A percentile compares a stretch with the other conserved stretches of the same genome.
phyloP scores from a whole-genome alignment of 2,329 filamentous ascomycete genomes.

The Ceratocystis colombiana region DNA sequence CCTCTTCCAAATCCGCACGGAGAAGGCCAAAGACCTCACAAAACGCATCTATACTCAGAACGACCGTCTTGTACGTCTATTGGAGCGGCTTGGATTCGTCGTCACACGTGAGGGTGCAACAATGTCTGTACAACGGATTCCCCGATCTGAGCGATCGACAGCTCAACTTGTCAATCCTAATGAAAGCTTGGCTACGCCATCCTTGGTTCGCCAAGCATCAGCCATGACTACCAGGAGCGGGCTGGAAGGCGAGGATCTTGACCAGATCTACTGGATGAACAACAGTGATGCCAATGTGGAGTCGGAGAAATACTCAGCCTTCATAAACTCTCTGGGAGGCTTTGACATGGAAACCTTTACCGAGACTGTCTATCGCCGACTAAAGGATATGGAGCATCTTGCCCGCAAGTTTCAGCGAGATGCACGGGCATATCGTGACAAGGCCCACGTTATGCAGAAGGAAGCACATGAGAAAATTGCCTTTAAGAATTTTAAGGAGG shows the following conservation, averaged over 20 bases:
- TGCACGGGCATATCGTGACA: slow-evolving; percentile 74
- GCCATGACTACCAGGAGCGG: slow-evolving; percentile 45
- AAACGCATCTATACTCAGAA: slow-evolving; percentile 75
- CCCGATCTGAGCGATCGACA: slow-evolving; percentile 48
- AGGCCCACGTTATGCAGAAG: slow-evolving; percentile 66
- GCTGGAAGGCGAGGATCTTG: slow-evolving; percentile 55
- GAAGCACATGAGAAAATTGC: slow-evolving; percentile 95
- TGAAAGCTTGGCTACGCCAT: slow-evolving; percentile 38
- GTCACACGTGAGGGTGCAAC: slow-evolving; percentile 61
- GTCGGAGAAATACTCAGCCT: slow-evolving; percentile 61
- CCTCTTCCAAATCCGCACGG: slow-evolving; percentile 59
- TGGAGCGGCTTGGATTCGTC: slow-evolving; percentile 79
- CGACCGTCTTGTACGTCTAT: slow-evolving; percentile 67
- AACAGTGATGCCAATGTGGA: slow-evolving; percentile 54
- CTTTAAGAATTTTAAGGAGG: slow-evolving; percentile 90
- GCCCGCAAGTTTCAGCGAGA: slow-evolving; percentile 91
- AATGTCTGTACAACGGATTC: slow-evolving; percentile 65
- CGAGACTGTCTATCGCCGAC: slow-evolving; percentile 75
- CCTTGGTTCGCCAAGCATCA: slow-evolving; percentile 45
- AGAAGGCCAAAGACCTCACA: slow-evolving; percentile 71
- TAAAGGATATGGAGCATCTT: slow-evolving; percentile 87
- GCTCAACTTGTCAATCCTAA: slow-evolving; percentile 42
- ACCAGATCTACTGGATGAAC: slow-evolving; percentile 74
- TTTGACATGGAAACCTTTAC: slow-evolving; percentile 79
- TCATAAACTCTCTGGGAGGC: slow-evolving; percentile 59